These are phyloP conservation scores for Rutstroemia sydowiana DNA, from an alignment of 2,329 filamentous ascomycete species.

Conservation along the genomic window DNA sequence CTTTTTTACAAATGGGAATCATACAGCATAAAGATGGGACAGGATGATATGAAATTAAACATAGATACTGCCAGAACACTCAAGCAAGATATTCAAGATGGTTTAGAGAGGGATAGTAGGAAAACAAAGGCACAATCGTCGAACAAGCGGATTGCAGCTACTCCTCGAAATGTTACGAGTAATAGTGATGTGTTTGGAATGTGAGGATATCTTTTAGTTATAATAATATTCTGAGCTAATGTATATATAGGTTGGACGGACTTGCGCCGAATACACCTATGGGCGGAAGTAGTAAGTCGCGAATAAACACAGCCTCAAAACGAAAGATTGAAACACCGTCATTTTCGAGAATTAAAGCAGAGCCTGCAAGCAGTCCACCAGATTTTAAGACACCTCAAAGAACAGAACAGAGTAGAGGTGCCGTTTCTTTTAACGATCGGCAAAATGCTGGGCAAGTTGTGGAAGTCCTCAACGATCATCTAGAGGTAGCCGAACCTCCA, in stretches of 20 bases:
- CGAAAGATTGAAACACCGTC: conserved; percentile 41
- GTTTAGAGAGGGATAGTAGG: conserved; percentile 68
- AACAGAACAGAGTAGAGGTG: background rate
- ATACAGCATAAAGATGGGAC: conserved; percentile 90
- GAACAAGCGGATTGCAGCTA: conserved; percentile 55
- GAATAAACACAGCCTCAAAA: conserved; percentile 17
- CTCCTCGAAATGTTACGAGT: conserved; percentile 50
- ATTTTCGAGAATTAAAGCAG: conserved; percentile 39
- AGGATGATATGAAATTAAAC: conserved; percentile 65
- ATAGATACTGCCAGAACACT: conserved; percentile 68
- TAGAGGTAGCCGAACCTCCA: conserved; percentile 59
- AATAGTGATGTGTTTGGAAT: conserved; percentile 74
- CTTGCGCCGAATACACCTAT: conserved; percentile 57
- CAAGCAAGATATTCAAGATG: conserved; percentile 81
- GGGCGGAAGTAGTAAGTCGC: conserved; percentile 19
- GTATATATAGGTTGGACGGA: conserved; percentile 49
- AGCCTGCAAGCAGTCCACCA: conserved; percentile 39
- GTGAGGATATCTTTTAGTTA: conserved; percentile 37
- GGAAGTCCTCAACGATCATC: conserved; percentile 74
- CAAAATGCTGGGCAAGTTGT: conserved; percentile 72
- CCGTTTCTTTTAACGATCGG: conserved; percentile 63
- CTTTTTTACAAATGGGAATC: conserved; percentile 99
- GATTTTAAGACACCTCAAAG: conserved; percentile 35
- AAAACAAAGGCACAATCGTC: conserved; percentile 53
- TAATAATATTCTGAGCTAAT: conserved; percentile 18